phyloP scores from a whole-genome alignment of 2,329 filamentous ascomycete genomes.

The Pseudogymnoascus sp. region DNA sequence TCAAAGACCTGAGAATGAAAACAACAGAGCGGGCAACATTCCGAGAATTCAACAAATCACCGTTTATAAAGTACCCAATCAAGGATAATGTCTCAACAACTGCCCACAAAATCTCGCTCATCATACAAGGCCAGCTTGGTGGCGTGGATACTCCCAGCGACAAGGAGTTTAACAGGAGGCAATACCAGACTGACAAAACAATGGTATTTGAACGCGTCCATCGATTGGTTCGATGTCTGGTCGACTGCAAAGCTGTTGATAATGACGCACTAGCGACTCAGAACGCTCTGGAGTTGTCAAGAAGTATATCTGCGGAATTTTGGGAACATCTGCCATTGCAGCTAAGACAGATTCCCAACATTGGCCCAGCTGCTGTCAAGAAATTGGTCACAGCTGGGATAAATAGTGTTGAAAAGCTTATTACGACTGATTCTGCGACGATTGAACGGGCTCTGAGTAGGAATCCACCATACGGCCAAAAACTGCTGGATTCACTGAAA shows the following conservation, averaged over 20 bases:
- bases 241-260: slow-evolving; percentile 58
- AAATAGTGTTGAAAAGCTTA: slow-evolving; percentile 61
- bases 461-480: slow-evolving; percentile 75
- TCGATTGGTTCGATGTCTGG: slow-evolving; percentile 64
- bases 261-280: slow-evolving; percentile 58
- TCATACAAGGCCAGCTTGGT: slow-evolving; percentile 69
- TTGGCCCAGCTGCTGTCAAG: slow-evolving; percentile 67
- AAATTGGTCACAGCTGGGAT: slow-evolving; percentile 67
- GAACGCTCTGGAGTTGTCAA: slow-evolving; percentile 66
- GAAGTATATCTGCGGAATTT: slow-evolving; percentile 63
- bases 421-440: slow-evolving; percentile 54
- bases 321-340: slow-evolving; percentile 77
- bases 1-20: slow-evolving; percentile 63
- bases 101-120: slow-evolving; percentile 67
- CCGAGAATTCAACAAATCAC: slow-evolving; percentile 62
- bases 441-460: slow-evolving; percentile 72
- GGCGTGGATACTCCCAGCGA: slow-evolving; percentile 53
- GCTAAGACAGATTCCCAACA: slow-evolving; percentile 70
- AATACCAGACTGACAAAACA: slow-evolving; percentile 52
- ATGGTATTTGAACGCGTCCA: slow-evolving; percentile 61
- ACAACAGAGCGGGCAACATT: slow-evolving; percentile 60
- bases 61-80: slow-evolving; percentile 61
- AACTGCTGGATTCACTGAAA: slow-evolving; percentile 54
- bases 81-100: slow-evolving; percentile 56
- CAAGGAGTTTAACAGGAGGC: slow-evolving; percentile 44